Base-by-base conservation (phyloP, 2,329 filamentous ascomycete genomes). In the Pleurostoma richardsiae region DNA sequence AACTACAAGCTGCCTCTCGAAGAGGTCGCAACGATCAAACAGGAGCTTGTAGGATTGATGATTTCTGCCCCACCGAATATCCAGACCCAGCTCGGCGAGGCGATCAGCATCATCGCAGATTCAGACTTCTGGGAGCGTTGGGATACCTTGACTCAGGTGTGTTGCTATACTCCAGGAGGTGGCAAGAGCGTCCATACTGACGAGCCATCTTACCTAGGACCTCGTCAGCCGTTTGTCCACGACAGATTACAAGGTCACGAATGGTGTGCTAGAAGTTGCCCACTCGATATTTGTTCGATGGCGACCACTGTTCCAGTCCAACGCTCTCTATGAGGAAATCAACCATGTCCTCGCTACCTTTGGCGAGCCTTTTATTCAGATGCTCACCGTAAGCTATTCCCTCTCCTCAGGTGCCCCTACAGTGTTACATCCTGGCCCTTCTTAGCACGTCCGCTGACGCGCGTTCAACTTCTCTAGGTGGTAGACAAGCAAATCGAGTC, bases 241-340 rank as follows among this genome's bases (percentile, higher is more conserved):
- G 10, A 83, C 86, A 56, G 88, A 97, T 64, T 82, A 86, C 49
- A 84, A 85, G 54, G 78, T 90, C 64, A 99, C 97, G 68, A 89
- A 91, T 59, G 95, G 94, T 55, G 94, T 99, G 19, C 76, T 99
- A 50, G 90, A 96, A 69, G 94, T 99, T 40, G 95, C 95, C 56
- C 94, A 99, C 70, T 97, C 94, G 42, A 97, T 99, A 58, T 99
- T 97, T 71, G 88, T 87, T 64, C 79, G 94, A 65, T 99, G 94
- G 94, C 81, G 94, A 54, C 95, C 94, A 6, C 77, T 99, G 39
- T 96, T 95, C 71, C 83, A 88, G 51, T 96, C 91, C 40, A 90
- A 99, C 67, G 90, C 88, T 43, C 81, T 99, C 8, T 99, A 90
- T 66, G 87, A 83, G 33, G 94, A 99, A 70, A 95, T 99, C 72